Evolutionary conservation across 2,329 filamentous ascomycete genomes (phyloP).

Genomic region (Achaetomium macrosporum): DNA sequence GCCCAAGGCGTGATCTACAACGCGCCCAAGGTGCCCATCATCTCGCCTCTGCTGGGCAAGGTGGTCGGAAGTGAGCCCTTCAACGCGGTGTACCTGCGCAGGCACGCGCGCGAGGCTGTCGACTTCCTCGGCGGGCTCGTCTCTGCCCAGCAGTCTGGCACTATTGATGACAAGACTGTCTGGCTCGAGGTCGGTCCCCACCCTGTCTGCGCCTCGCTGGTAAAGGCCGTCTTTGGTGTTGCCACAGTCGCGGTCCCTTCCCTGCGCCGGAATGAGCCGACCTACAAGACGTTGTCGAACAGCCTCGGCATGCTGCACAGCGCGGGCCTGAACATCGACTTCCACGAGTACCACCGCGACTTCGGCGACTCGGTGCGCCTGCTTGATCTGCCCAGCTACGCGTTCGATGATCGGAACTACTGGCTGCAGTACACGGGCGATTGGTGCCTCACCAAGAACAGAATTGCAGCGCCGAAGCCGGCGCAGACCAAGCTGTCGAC

Average conservation of each 20-base stretch:
- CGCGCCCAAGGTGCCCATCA: slow-evolving; percentile 50
- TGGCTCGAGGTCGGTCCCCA: slow-evolving; percentile 73
- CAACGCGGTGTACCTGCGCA: slow-evolving; percentile 56
- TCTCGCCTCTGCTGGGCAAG: slow-evolving; percentile 61
- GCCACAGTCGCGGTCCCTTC: slow-evolving; percentile 2
- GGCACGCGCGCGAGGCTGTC: slow-evolving; percentile 62
- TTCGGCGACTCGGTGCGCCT: slow-evolving; percentile 41
- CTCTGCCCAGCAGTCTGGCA: slow-evolving; percentile 50
- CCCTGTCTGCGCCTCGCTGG: slow-evolving; percentile 62
- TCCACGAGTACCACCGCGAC: slow-evolving; percentile 61
- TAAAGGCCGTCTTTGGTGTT: slow-evolving; percentile 3
- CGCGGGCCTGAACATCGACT: slow-evolving; percentile 57
- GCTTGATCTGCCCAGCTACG: slow-evolving; percentile 61
- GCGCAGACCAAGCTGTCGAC: slow-evolving; percentile 37
- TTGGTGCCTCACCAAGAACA: slow-evolving; percentile 65
- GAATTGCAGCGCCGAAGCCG: slow-evolving; percentile 26
- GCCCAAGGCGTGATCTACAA: slow-evolving; percentile 35
- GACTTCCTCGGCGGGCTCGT: slow-evolving; percentile 61
- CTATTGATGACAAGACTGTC: slow-evolving; percentile 59
- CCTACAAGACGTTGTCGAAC: slow-evolving; percentile 40
- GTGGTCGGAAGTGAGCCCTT: slow-evolving; percentile 55
- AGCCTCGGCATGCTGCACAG: background rate
- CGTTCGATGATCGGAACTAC: slow-evolving; percentile 69
- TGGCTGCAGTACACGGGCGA: slow-evolving; percentile 61
- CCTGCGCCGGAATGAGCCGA: slow-evolving; percentile 27